Conservation (phyloP, 345 rosid species). For the Salix exigua region DNA sequence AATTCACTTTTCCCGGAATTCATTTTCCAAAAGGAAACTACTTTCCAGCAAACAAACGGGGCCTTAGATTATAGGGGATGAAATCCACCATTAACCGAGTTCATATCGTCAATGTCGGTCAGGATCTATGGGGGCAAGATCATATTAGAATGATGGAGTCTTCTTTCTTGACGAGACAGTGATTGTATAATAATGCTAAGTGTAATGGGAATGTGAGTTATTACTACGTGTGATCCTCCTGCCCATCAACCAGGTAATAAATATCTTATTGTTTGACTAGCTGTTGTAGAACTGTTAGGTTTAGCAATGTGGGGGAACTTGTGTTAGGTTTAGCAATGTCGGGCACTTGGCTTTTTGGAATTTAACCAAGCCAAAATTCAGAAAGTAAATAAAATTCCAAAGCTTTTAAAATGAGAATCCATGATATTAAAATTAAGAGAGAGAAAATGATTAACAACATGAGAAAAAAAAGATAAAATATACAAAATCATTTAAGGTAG, state of each 20-base stretch:
- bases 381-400: background rate
- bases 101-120: background rate
- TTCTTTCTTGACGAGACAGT: background rate
- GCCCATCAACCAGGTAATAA: no score
- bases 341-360: background rate
- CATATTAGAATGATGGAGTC: background rate
- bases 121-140: background rate
- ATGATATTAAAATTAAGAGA: background rate
- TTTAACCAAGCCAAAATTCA: background rate
- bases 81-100: background rate
- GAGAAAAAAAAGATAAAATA: background rate
- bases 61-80: background rate
- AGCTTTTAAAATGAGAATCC: background rate
- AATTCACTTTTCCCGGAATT: no score
- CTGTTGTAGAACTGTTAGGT: background rate
- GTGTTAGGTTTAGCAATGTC: background rate
- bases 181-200: background rate
- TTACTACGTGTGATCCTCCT: background rate
- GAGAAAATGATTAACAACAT: background rate
- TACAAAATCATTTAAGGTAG: background rate
- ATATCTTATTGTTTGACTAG: background rate
- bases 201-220: background rate
- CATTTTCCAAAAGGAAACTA: no score
- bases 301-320: background rate
- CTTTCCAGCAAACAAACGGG: no score